Conservation (phyloP, 176 grass and related monocot species). For the Poa pratensis region DNA sequence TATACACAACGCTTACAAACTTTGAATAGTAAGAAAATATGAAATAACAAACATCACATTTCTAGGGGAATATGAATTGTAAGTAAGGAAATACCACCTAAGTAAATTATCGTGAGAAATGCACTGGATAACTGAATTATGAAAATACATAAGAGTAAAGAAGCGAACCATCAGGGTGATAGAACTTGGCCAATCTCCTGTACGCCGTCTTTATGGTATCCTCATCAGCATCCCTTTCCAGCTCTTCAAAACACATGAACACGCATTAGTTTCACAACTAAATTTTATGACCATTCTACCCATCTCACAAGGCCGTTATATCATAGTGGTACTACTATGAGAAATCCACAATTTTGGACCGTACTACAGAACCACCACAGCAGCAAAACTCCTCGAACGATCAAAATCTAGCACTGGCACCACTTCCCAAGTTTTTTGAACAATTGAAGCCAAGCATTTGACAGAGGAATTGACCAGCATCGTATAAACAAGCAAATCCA, state of each 20-base stretch:
- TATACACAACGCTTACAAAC: background rate
- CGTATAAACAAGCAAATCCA: background rate
- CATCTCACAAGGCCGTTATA: background rate
- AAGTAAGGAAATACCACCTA: background rate
- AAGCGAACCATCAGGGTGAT: slow-evolving; percentile 84
- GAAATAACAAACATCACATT: background rate
- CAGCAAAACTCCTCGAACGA: background rate
- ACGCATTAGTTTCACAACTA: slow-evolving; percentile 26
- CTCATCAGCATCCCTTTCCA: slow-evolving; percentile 84
- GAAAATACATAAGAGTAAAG: slow-evolving; percentile 24
- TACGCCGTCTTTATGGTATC: slow-evolving; percentile 85
- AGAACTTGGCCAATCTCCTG: slow-evolving; percentile 90
- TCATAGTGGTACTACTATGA: background rate
- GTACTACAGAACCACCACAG: background rate
- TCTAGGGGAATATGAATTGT: slow-evolving; percentile 3
- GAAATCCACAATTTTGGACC: background rate
- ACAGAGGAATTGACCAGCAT: background rate
- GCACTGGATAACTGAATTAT: background rate
- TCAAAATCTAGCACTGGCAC: slow-evolving; percentile 15
- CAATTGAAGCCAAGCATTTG: background rate
- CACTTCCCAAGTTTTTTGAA: background rate
- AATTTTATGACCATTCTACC: slow-evolving; percentile 1
- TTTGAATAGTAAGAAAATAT: too few species aligned
- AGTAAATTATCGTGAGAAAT: background rate
- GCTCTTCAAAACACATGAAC: slow-evolving; percentile 54